Evolutionary conservation across 352 stramenopile species (phyloP).

Genomic region (Phytophthora chlamydospora): DNA sequence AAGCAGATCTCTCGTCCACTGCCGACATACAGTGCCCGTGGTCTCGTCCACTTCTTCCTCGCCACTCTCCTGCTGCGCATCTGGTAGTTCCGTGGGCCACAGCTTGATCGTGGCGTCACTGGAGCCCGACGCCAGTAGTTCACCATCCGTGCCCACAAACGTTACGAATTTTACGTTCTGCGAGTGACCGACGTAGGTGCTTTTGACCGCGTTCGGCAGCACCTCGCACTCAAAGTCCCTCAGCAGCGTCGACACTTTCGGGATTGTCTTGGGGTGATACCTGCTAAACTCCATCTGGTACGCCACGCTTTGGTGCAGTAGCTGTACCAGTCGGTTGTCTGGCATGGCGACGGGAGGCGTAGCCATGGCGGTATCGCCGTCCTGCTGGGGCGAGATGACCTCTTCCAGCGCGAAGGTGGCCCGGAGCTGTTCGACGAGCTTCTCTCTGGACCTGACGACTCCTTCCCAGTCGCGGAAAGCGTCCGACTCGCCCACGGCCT

Average conservation of each 20-base stretch:
- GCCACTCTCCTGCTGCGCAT: conserved; percentile 24
- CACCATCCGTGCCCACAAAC: conserved; percentile 85
- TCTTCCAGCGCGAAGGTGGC: conserved; percentile 85
- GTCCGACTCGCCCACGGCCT: conserved; percentile 81
- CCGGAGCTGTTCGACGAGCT: conserved; percentile 84
- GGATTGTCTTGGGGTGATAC: conserved; percentile 86
- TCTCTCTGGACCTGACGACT: conserved; percentile 78
- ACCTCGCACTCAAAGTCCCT: conserved; percentile 90
- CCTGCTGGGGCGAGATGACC: conserved; percentile 57
- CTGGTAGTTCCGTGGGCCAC: conserved; percentile 74
- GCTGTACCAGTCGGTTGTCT: conserved; percentile 76
- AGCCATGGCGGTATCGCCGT: conserved; percentile 29
- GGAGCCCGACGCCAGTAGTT: conserved; percentile 83
- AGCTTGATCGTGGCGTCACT: conserved; percentile 90
- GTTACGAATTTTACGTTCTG: conserved; percentile 91
- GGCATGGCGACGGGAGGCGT: conserved; percentile 52
- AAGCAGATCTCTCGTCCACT: conserved; percentile 66
- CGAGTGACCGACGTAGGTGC: conserved; percentile 83
- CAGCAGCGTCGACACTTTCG: conserved; percentile 83
- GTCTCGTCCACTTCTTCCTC: conserved; percentile 28
- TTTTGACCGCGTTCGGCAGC: conserved; percentile 86
- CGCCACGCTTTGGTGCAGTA: conserved; percentile 86
- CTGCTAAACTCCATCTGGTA: conserved; percentile 93
- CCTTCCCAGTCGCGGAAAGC: conserved; percentile 88
- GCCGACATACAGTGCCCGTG: conserved; percentile 55